Evolutionary conservation across 2,329 filamentous ascomycete species (phyloP).

Genomic region (Magnaporthiopsis incrustans): DNA sequence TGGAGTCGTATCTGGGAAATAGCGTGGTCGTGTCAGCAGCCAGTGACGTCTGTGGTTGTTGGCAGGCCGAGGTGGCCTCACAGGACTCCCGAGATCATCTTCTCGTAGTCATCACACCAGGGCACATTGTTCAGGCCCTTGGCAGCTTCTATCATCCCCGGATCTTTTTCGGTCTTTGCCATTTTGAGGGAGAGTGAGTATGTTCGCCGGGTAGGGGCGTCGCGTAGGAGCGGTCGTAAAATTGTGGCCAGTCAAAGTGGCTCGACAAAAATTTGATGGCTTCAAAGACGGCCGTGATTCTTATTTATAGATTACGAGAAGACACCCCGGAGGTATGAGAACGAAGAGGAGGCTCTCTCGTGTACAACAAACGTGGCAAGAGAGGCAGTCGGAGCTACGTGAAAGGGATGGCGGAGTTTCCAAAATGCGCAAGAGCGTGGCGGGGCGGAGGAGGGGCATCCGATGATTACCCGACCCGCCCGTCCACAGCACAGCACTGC

Average conservation of each 20-base stretch:
- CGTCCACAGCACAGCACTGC: too few relatives aligned
- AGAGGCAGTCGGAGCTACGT: neutral
- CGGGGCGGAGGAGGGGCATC: neutral
- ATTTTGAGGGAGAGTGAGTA: neutral
- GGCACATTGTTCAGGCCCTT: conserved; percentile 41
- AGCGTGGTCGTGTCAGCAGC: neutral
- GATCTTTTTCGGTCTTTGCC: conserved; percentile 4
- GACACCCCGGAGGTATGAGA: too few relatives aligned
- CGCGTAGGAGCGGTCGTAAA: neutral
- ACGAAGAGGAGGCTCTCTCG: neutral
- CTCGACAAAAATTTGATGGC: too few relatives aligned
- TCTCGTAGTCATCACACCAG: conserved; percentile 53
- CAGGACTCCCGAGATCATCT: conserved; percentile 58
- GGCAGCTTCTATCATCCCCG: conserved; percentile 20
- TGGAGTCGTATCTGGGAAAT: conserved; percentile 38
- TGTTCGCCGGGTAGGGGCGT: neutral
- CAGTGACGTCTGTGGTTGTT: neutral
- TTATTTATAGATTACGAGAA: neutral
- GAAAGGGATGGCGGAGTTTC: neutral
- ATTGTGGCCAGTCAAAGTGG: neutral
- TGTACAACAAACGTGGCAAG: neutral
- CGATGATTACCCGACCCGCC: neutral
- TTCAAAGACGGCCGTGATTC: neutral
- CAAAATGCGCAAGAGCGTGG: neutral
- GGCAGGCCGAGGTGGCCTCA: conserved; percentile 21